Evolutionary conservation across 768 basidiomycete species (phyloP), one percentile per base, ranked within the genome.

Genomic region (Trametes meyenii): DNA sequence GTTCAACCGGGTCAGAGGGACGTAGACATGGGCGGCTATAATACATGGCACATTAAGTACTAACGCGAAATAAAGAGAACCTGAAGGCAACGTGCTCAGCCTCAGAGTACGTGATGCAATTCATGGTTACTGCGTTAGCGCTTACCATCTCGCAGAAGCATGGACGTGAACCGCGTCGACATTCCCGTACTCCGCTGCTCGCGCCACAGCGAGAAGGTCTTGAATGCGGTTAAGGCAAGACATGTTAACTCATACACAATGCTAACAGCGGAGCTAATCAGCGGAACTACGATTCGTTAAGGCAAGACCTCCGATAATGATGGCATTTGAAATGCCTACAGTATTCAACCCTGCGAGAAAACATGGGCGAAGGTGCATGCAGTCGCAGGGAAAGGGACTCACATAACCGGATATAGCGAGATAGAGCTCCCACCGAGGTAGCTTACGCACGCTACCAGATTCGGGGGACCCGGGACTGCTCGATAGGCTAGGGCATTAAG

Each of bases 81-180:
- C 54, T 55, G 8, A n/a, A 5, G 19, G 21, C 21, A 44, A 3
- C n/a, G 6, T 21, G 21, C 24, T 44, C 43, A 46, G 45, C 1
- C 23, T 11, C 23, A 23, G 11, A 21, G 10, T 4, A 24, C 13
- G 10, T 5, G n/a, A 21, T 10, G 44, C 5, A 3, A 23, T 5
- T 12, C 21, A 46, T 8, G 29, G 29, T 3, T 3, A 33, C n/a
- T 33, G 29, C 8, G 8, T 10, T 13, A 23, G 19, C 35, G 35
- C 42, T 19, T 26, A 55, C 54, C 54, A 36, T 55, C 54, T 45
- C n/a, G 54, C 17, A 55, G 19, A 16, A 55, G 43, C 26, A 45
- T 13, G 16, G 39, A 43, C 19, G 54, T 43, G 2, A 55, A 19
- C 8, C 42, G 42, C 7, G 54, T 55, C 3, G 23, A 29, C 16